These are phyloP conservation scores for Phytophthora cajani DNA, from an alignment of 352 stramenopile genomes.

Conservation along the genomic window DNA sequence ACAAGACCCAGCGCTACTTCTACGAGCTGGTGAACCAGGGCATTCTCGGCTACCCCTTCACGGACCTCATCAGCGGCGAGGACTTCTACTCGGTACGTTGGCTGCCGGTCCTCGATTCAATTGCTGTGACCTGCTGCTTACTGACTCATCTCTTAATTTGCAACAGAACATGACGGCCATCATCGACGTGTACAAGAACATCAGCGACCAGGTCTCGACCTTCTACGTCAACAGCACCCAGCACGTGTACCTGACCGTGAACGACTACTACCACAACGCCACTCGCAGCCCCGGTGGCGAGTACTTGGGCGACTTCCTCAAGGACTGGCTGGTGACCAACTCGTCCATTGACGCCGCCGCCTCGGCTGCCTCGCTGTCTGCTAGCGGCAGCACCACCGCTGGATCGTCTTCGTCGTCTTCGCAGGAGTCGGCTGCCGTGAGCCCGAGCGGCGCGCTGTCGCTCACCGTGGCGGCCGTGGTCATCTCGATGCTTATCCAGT, in stretches of 20 bases:
- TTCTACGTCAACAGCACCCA: slow-evolving; percentile 59
- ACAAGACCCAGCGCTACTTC: slow-evolving; percentile 70
- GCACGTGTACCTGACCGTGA: slow-evolving; percentile 58
- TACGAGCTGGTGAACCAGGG: slow-evolving; percentile 65
- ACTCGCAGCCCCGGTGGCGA: slow-evolving; percentile 46
- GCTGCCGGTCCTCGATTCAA: not conserved
- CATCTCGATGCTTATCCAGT: slow-evolving; percentile 33
- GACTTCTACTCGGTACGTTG: slow-evolving; percentile 60
- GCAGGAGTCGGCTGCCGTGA: slow-evolving; percentile 21
- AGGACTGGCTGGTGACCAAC: slow-evolving; percentile 49
- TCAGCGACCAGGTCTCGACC: slow-evolving; percentile 53
- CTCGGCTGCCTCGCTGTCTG: slow-evolving; percentile 23
- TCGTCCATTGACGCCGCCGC: slow-evolving; percentile 37
- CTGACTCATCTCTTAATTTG: slow-evolving; percentile 1
- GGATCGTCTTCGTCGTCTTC: not conserved
- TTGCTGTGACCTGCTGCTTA: slow-evolving; percentile 1
- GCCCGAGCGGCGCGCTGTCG: slow-evolving; percentile 22
- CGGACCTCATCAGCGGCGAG: slow-evolving; percentile 51
- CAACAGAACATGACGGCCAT: slow-evolving; percentile 54
- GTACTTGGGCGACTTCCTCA: slow-evolving; percentile 42
- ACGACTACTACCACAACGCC: slow-evolving; percentile 57
- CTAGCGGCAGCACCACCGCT: slow-evolving; percentile 14
- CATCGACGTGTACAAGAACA: slow-evolving; percentile 56
- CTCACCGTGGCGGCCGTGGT: slow-evolving; percentile 16
- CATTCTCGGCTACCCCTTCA: slow-evolving; percentile 63